Evolutionary conservation across 495 filamentous ascomycete species (phyloP), one percentile per base, ranked within the genome.

Genomic region (Hypoxylon fragiforme): DNA sequence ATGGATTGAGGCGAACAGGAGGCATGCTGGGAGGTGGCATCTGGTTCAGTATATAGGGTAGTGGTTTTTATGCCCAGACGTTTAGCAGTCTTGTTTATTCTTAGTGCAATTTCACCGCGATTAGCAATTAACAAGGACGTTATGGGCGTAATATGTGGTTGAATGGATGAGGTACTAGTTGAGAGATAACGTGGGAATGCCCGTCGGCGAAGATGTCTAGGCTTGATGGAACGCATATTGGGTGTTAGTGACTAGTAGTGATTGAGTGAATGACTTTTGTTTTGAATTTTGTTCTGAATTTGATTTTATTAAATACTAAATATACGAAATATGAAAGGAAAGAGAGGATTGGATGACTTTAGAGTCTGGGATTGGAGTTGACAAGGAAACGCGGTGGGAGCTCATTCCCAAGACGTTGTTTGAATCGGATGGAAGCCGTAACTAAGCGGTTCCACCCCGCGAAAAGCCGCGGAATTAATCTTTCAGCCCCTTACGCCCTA

Each of bases 121-220:
- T 99, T 99, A 12, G 94, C 94, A 65, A 99, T 97, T 0, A 97
- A 77, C 40, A 97, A 86, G 12, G 91, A 95, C 38, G 86, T 85
- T 47, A 97, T 77, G 8, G 90, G 82, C 5, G 62, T 71, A 4
- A 73, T 57, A 16, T 56, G 44, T 7, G 69, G 58, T 9, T 62
- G 55, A 22, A 55, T 38, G n/a, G 65, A 53, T 16, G n/a, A n/a
- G n/a, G 71, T 64, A 51, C 34, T 55, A 40, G 66, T 58, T 31
- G 62, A 52, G 34, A 60, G 45, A 36, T 60, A 52, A 45, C 65
- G 65, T 38, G 55, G 43, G 26, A 65, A 53, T 22, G 53, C 40
- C 15, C 54, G 56, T 14, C 52, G 52, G 20, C 50, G 54, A 35
- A 68, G 44, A 52, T 61, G 45, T 34, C 50, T 54, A 26, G 62